These are phyloP conservation scores for Kwoniella shivajii DNA, from an alignment of 1,284 basidiomycete species.

Conservation along the genomic window DNA sequence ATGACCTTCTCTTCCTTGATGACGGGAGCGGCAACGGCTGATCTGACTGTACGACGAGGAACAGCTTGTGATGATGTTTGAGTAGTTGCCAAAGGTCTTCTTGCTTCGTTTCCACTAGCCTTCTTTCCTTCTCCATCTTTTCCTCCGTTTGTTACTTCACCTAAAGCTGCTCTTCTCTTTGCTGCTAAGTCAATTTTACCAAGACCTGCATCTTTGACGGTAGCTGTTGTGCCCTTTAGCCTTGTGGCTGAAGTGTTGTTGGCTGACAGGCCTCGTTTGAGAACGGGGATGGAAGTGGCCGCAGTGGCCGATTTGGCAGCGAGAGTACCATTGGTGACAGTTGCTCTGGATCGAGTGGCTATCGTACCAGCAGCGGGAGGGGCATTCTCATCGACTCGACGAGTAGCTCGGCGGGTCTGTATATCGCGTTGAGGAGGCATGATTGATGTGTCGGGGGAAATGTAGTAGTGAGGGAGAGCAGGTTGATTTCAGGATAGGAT, in stretches of 20 bases:
- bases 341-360: slow-evolving; percentile 28
- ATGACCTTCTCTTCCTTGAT: slow-evolving; percentile 24
- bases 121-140: slow-evolving; percentile 22
- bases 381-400: slow-evolving; percentile 49
- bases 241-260: slow-evolving; percentile 12
- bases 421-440: slow-evolving; percentile 5
- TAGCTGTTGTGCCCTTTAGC: slow-evolving; percentile 1
- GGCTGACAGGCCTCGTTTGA: slow-evolving; percentile 38
- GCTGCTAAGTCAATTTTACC: slow-evolving; percentile 23
- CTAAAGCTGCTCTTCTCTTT: slow-evolving; percentile 46
- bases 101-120: slow-evolving; percentile 19
- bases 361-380: slow-evolving; percentile 34
- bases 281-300: slow-evolving; percentile 41
- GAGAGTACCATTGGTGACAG: slow-evolving; percentile 11
- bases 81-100: slow-evolving; percentile 31
- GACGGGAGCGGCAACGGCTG: not conserved
- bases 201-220: not conserved
- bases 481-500: not conserved
- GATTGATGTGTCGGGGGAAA: not conserved
- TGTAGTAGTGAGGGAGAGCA: not conserved
- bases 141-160: slow-evolving; percentile 46
- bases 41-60: slow-evolving; percentile 11
- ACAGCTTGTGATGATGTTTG: slow-evolving; percentile 9
- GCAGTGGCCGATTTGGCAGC: slow-evolving; percentile 20
- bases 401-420: slow-evolving; percentile 46